Conservation (phyloP, 768 basidiomycete genomes). For the Boletus vinaceobasis region DNA sequence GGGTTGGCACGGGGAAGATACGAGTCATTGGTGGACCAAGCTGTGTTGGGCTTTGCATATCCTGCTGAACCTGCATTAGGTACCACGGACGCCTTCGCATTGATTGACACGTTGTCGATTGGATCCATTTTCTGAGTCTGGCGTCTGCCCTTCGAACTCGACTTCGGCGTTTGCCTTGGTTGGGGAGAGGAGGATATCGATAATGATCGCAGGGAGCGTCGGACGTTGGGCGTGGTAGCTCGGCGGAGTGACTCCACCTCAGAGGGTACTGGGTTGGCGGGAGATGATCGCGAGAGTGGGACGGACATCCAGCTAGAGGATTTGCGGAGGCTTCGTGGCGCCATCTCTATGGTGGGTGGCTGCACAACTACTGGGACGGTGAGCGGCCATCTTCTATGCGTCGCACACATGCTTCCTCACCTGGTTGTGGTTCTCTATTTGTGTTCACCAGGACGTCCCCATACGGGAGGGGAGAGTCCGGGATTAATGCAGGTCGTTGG, state of each 20-base stretch:
- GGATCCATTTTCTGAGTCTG: not conserved
- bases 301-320: not conserved
- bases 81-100: not conserved
- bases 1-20: slow-evolving; percentile 23
- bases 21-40: slow-evolving; percentile 16
- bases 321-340: not conserved
- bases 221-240: not conserved
- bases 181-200: not conserved
- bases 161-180: not conserved
- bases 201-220: not conserved
- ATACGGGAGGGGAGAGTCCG: not conserved
- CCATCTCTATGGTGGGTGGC: not conserved
- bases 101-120: not conserved
- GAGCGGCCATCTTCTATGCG: not conserved
- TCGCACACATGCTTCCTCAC: not conserved
- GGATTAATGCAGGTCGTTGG: not conserved
- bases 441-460: not conserved
- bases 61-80: not conserved
- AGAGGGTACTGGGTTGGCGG: not conserved
- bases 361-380: slow-evolving; percentile 1
- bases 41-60: not conserved
- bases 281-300: not conserved
- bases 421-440: not conserved
- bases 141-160: not conserved
- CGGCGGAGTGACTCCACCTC: not conserved